phyloP scores from a whole-genome alignment of 345 rosid species.

The Bruguiera sexangula region DNA sequence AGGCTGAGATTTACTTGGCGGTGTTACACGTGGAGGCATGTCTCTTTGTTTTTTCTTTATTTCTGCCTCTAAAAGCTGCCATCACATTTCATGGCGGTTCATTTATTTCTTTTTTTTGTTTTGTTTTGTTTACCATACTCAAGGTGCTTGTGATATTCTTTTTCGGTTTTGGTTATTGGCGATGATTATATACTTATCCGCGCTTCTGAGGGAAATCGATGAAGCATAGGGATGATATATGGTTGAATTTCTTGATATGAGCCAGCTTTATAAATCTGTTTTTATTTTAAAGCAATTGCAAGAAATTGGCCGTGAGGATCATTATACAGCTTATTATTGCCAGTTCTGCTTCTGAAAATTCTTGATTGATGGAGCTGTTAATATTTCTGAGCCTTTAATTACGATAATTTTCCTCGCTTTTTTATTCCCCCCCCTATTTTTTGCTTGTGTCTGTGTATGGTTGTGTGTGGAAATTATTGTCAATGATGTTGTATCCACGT shows the following conservation, averaged over 20 bases:
- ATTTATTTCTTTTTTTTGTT: not conserved
- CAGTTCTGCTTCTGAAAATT: constrained; percentile 98
- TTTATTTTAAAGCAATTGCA: not conserved
- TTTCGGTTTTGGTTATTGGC: constrained; percentile 20
- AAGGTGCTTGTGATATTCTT: not conserved
- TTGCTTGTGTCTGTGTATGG: too few relatives aligned
- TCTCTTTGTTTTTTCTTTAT: not conserved
- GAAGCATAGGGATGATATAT: constrained; percentile 45
- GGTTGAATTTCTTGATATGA: constrained; percentile 88
- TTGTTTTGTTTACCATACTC: too few relatives aligned
- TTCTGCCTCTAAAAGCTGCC: constrained; percentile 1
- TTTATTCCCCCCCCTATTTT: too few relatives aligned
- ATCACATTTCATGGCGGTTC: not conserved
- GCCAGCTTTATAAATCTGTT: constrained; percentile 23
- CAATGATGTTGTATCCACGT: constrained; percentile 9
- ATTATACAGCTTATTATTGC: constrained; percentile 64
- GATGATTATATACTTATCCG: constrained; percentile 67
- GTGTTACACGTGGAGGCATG: constrained; percentile 11
- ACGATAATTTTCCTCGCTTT: not conserved
- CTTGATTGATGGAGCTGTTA: constrained; percentile 82
- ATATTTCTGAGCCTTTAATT: constrained; percentile 47
- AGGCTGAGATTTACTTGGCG: not conserved
- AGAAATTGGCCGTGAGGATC: constrained; percentile 44
- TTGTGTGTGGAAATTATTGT: not conserved
- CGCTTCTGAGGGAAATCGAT: constrained; percentile 67